Conservation (phyloP, 2,329 filamentous ascomycete species). For the Emergomyces africanus region DNA sequence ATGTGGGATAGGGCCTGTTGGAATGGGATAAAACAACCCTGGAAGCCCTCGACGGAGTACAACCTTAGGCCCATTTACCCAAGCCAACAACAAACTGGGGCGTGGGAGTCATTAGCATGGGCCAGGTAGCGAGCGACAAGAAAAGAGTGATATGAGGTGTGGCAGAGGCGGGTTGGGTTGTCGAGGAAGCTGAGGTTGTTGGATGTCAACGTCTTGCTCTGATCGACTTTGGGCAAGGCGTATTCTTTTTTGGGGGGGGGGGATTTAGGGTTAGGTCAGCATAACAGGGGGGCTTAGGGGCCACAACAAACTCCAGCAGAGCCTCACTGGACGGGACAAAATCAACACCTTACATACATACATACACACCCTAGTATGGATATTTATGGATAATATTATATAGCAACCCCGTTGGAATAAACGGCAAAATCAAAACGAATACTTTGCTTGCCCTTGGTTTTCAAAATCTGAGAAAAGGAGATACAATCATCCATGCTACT, state of each 20-base stretch:
- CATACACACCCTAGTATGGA: not conserved
- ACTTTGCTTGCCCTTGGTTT: not conserved
- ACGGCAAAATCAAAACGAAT: not conserved
- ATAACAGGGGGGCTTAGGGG: not conserved
- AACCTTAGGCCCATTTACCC: not conserved
- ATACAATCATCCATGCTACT: no score
- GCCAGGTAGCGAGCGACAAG: not conserved
- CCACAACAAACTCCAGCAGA: not conserved
- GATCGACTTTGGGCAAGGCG: not conserved
- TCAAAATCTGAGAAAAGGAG: not conserved
- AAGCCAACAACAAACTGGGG: not conserved
- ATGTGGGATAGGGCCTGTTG: not conserved
- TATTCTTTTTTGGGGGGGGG: not conserved
- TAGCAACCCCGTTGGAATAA: not conserved
- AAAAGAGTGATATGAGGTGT: not conserved
- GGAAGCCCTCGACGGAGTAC: not conserved
- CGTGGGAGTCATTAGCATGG: not conserved
- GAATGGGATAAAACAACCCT: not conserved
- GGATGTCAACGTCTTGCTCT: not conserved
- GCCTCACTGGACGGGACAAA: not conserved
- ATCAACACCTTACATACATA: not conserved
- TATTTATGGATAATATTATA: not conserved
- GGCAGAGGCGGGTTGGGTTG: not conserved
- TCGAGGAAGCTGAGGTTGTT: not conserved
- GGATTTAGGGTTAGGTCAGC: not conserved